Evolutionary conservation across 768 basidiomycete species (phyloP).

Genomic region (Agrocybe chaxingu): DNA sequence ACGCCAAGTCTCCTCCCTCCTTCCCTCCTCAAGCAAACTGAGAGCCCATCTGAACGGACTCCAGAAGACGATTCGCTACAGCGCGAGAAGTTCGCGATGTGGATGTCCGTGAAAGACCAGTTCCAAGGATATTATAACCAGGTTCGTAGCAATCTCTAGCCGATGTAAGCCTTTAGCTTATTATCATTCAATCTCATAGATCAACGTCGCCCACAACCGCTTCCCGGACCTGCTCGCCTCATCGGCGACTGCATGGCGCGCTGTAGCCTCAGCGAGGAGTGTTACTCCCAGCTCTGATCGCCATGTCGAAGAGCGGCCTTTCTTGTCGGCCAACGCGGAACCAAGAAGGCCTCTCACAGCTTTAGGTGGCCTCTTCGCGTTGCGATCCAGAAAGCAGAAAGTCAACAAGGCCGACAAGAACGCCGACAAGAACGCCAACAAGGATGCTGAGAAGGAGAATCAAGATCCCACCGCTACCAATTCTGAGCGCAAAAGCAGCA

Average conservation of each 20-base stretch:
- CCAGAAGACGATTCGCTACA: not conserved
- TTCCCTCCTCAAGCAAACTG: conserved; percentile 1
- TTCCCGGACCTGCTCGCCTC: conserved; percentile 23
- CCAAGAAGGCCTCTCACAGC: not conserved
- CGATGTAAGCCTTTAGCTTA: not conserved
- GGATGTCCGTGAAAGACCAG: conserved; percentile 19
- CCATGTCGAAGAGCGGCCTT: not conserved
- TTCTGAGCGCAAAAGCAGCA: no score
- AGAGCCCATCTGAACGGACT: not conserved
- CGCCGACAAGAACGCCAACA: not conserved
- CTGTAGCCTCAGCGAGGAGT: conserved; percentile 16
- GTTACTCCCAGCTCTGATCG: conserved; percentile 11
- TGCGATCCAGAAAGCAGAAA: not conserved
- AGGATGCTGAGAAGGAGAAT: not conserved
- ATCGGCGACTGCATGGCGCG: conserved; percentile 27
- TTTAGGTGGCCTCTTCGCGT: not conserved
- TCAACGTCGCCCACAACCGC: conserved; percentile 21
- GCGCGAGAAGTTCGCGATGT: conserved; percentile 11
- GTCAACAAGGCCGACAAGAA: not conserved
- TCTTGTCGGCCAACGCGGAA: not conserved
- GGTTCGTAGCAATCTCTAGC: conserved; percentile 14
- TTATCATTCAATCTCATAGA: conserved; percentile 14
- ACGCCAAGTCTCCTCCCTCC: conserved; percentile 10
- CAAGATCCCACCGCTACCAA: not conserved
- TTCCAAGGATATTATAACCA: conserved; percentile 27